Percentiles rank a stretch among this genome's conserved stretches.
These are phyloP conservation scores for Persicaria tinctoria DNA, from an alignment of 148 eudicot species.

Conservation along the genomic window DNA sequence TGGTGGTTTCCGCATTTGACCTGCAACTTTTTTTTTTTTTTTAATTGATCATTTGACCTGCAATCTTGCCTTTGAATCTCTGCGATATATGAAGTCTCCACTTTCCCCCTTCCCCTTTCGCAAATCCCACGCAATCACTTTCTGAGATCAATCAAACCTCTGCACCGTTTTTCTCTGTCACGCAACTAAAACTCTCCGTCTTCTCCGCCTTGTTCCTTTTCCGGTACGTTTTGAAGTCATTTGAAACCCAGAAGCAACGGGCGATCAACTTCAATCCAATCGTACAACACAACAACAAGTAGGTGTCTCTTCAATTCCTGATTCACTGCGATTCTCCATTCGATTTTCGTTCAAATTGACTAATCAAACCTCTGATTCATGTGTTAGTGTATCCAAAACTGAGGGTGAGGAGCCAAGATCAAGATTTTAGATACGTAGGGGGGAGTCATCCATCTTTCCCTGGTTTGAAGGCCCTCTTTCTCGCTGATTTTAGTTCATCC, in stretches of 20 bases:
- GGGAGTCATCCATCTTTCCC: background rate
- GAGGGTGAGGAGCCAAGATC: constrained; percentile 8
- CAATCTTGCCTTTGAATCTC: constrained; percentile 10
- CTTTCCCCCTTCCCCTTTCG: background rate
- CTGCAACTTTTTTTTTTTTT: background rate
- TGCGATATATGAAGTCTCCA: background rate
- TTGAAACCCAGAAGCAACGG: background rate
- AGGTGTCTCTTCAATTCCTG: background rate
- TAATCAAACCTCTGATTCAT: background rate
- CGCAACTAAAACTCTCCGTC: background rate
- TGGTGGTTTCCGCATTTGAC: constrained; percentile 1
- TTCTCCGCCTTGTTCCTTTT: background rate
- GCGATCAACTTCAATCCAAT: background rate
- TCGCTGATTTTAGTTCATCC: background rate
- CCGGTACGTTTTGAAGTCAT: background rate
- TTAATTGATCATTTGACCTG: background rate
- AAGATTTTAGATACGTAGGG: background rate
- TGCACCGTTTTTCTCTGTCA: background rate
- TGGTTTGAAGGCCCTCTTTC: constrained; percentile 5
- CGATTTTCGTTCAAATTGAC: background rate
- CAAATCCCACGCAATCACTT: constrained; percentile 4
- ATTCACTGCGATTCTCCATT: background rate
- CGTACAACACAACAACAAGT: background rate
- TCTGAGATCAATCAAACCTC: background rate
- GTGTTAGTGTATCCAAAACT: constrained; percentile 1